phyloP scores from a whole-genome alignment of 345 rosid species.

The Euphorbia pulcherrima region DNA sequence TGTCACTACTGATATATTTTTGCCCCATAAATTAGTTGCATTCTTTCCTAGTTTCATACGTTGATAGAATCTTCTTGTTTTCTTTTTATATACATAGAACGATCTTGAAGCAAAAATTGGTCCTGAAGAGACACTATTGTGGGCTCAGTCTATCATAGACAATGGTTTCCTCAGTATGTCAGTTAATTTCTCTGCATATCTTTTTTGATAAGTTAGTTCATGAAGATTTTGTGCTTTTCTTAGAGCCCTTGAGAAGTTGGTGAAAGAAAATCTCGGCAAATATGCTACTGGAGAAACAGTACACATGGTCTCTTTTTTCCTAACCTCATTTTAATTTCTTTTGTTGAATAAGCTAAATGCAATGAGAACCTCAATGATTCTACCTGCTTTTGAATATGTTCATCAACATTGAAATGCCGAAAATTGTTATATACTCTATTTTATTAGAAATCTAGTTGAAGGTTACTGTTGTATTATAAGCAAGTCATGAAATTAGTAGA shows the following conservation, averaged over 20 bases:
- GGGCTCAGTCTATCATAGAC: conserved; percentile 33
- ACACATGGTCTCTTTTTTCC: conserved; percentile 33
- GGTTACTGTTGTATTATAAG: not conserved
- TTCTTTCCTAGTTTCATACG: not conserved
- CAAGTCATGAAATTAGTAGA: not conserved
- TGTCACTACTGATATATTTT: conserved; percentile 33
- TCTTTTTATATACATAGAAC: conserved; percentile 28
- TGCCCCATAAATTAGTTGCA: not conserved
- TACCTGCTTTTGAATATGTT: not conserved
- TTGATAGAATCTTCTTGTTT: not conserved
- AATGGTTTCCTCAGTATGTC: conserved; percentile 49
- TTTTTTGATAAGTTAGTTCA: not conserved
- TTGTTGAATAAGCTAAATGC: not conserved
- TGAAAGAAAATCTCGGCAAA: conserved; percentile 31
- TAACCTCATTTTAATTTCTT: not conserved
- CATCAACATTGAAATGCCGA: too few relatives aligned
- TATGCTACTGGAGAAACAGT: conserved; percentile 53
- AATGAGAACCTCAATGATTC: not conserved
- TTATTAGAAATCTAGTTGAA: not conserved
- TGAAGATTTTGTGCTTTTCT: not conserved
- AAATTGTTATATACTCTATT: too few relatives aligned
- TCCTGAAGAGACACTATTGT: conserved; percentile 24
- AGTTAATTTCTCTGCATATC: not conserved
- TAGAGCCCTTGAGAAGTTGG: conserved; percentile 52
- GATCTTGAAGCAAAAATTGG: conserved; percentile 38